Evolutionary conservation across 2,329 filamentous ascomycete genomes (phyloP).

Genomic region (Delphinella strobiligena): DNA sequence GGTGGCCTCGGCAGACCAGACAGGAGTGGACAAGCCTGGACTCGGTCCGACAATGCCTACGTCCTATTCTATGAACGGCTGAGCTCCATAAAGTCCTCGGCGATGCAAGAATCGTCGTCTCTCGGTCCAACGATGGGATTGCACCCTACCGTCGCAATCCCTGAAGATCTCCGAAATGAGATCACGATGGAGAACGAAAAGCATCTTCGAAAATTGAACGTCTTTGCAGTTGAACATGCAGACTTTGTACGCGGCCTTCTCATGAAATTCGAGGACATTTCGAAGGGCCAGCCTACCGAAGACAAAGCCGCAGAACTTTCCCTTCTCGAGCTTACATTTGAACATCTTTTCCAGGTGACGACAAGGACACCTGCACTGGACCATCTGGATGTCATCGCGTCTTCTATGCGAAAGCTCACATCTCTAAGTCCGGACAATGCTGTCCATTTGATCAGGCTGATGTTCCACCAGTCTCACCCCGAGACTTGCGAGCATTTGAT

Average conservation of each 20-base stretch:
- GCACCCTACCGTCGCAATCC: conserved; percentile 36
- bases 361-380: conserved; percentile 58
- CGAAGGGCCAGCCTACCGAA: conserved; percentile 26
- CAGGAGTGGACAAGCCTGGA: conserved; percentile 19
- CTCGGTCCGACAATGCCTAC: conserved; percentile 58
- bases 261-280: conserved; percentile 40
- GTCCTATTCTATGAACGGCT: conserved; percentile 95
- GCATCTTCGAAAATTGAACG: conserved; percentile 63
- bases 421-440: conserved; percentile 38
- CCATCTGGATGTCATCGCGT: conserved; percentile 46
- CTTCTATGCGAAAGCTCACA: conserved; percentile 40
- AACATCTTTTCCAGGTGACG: conserved; percentile 65
- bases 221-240: conserved; percentile 62
- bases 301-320: conserved; percentile 29
- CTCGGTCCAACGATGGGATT: conserved; percentile 13
- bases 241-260: conserved; percentile 55
- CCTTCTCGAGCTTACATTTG: conserved; percentile 44
- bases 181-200: conserved; percentile 62
- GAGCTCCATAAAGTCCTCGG: conserved; percentile 41
- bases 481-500: conserved; percentile 53
- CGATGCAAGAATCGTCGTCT: background rate
- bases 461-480: conserved; percentile 40
- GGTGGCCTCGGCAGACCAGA: conserved; percentile 43
- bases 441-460: conserved; percentile 48
- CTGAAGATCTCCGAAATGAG: conserved; percentile 34